Evolutionary conservation across 2,329 filamentous ascomycete species (phyloP).

Genomic region (Emydomyces testavorans): DNA sequence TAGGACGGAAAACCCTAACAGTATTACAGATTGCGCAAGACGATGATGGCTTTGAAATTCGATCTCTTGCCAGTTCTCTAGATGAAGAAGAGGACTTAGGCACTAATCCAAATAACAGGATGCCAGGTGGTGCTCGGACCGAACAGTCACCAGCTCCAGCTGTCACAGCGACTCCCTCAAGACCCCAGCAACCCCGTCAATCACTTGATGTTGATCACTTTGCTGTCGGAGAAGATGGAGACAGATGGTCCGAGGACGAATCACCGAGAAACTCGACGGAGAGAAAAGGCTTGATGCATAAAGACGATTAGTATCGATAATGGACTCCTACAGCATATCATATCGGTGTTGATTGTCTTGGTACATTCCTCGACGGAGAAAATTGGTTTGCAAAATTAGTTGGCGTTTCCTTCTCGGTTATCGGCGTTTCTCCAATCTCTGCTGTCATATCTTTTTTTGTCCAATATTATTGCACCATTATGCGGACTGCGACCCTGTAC

Average conservation of each 20-base stretch:
- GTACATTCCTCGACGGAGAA: slow-evolving; percentile 4
- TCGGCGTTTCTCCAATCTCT: too few relatives aligned
- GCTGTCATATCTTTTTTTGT: too few relatives aligned
- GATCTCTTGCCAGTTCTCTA: slow-evolving; percentile 68
- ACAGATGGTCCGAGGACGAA: slow-evolving; percentile 69
- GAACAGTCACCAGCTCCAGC: slow-evolving; percentile 34
- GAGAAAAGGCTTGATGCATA: slow-evolving; percentile 41
- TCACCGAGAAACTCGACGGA: slow-evolving; percentile 41
- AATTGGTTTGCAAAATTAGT: too few relatives aligned
- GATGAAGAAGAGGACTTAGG: slow-evolving; percentile 48
- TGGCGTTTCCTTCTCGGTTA: too few relatives aligned
- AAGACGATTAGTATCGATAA: slow-evolving; percentile 21
- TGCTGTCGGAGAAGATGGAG: slow-evolving; percentile 75
- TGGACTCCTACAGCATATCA: background rate
- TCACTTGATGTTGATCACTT: slow-evolving; percentile 85
- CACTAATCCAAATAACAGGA: slow-evolving; percentile 13
- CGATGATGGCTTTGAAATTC: slow-evolving; percentile 95
- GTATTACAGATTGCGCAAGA: slow-evolving; percentile 69
- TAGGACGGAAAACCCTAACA: background rate
- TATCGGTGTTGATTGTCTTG: background rate
- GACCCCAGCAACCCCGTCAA: slow-evolving; percentile 41
- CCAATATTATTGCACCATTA: too few relatives aligned
- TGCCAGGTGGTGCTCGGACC: slow-evolving; percentile 20
- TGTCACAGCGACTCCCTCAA: slow-evolving; percentile 32
- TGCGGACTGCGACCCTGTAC: too few relatives aligned